Evolutionary conservation across 805 yeast species (phyloP), one percentile per base, ranked within the genome.

Genomic region (Pichia phayaonensis): DNA sequence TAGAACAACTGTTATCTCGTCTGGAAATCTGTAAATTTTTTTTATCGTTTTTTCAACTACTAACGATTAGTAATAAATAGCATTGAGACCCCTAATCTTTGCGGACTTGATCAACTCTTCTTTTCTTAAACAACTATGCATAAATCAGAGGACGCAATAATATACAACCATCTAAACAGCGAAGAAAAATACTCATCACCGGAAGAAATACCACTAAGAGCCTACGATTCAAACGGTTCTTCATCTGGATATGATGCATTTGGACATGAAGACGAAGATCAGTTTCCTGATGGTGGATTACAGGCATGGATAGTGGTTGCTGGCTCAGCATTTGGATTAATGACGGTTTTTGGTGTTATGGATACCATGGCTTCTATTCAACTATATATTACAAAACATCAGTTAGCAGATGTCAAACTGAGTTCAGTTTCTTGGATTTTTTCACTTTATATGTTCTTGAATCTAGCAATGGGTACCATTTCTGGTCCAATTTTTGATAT

Each of bases 391-490:
- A 73, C 81, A n/a, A 68, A 68, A 15, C 75, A 84, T 61, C 86
- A 82, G 62, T 64, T 84, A 51, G 66, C 68, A 0, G 61, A 72
- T 47, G 69, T 70, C 5, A 61, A 69, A 10, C 68, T 80, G 1
- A 72, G 83, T 2, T 66, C 78, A 1, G 72, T 82, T 12, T 76
- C 86, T 2, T 83, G 90, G 90, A 74, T 83, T 31, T 84, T 83
- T 55, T 81, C 88, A 0, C 59, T 83, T 24, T 78, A 73, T 58
- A 67, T 77, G 56, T 77, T 80, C 40, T 63, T 81, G 26, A 71
- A 77, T 16, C 79, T 77, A 56, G 54, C 68, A n/a, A 57, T 68
- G 40, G 74, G 75, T 10, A 57, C 72, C 13, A 42, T 64, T 5
- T 56, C 61, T 0, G 65, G 83, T 20, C 77, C 81, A 7, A 62